Percentiles rank a stretch among this genome's conserved stretches.
These are phyloP conservation scores for Umbelopsis ramanniana DNA, from an alignment of 192 early-diverging fungal genomes.

Conservation along the genomic window DNA sequence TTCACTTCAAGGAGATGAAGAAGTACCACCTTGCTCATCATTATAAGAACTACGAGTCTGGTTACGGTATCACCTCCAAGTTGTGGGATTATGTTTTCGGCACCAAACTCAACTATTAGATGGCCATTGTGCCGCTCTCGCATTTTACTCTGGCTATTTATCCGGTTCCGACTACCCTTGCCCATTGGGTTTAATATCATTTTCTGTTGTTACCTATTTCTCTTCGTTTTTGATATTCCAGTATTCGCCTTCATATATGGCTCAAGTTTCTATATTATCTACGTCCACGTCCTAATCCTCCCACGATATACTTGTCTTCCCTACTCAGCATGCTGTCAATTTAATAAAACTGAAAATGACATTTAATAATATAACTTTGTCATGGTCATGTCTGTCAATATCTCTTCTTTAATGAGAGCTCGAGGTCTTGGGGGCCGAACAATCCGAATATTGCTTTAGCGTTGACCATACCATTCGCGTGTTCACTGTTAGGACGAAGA, in stretches of 20 bases:
- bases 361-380: background rate
- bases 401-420: constrained; percentile 8
- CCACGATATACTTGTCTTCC: background rate
- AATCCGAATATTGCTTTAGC: constrained; percentile 3
- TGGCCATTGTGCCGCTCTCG: background rate
- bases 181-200: background rate
- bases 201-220: background rate
- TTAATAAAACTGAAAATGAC: background rate
- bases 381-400: constrained; percentile 5
- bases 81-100: constrained; percentile 87
- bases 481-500: constrained; percentile 7
- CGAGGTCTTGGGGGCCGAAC: constrained; percentile 16
- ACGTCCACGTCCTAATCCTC: background rate
- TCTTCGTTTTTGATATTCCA: constrained; percentile 6
- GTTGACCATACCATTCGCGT: constrained; percentile 11
- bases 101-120: constrained; percentile 59
- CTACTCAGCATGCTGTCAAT: background rate
- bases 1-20: constrained; percentile 86
- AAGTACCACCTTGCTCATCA: constrained; percentile 95
- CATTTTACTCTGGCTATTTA: background rate
- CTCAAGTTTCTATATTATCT: background rate
- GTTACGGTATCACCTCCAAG: constrained; percentile 91
- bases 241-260: background rate
- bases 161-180: background rate
- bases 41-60: constrained; percentile 87